These are phyloP conservation scores for Solanum etuberosum DNA, from an alignment of 257 asterid species.

Conservation along the genomic window DNA sequence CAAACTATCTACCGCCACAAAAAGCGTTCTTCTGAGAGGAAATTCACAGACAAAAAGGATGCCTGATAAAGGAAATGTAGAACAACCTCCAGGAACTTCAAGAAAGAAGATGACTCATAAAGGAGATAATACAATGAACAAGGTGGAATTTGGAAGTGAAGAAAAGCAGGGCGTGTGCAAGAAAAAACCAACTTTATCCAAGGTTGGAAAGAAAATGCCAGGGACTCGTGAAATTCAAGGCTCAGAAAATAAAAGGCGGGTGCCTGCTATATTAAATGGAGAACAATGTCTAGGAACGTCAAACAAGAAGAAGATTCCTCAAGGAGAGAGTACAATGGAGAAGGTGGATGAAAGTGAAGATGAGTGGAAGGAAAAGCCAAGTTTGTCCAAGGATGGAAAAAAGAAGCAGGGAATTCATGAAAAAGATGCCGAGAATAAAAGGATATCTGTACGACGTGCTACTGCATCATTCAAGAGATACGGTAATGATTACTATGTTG, in stretches of 20 bases:
- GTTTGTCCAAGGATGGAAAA: constrained; percentile 6
- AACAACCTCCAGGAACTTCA: neutral
- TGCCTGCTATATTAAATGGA: neutral
- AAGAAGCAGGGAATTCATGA: constrained; percentile 9
- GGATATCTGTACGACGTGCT: constrained; percentile 27
- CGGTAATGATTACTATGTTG: constrained; percentile 16
- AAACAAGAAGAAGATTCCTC: neutral
- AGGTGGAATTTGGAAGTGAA: constrained; percentile 17
- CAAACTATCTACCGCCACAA: neutral
- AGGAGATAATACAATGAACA: constrained; percentile 7
- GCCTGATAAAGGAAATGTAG: neutral
- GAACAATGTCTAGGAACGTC: constrained; percentile 1
- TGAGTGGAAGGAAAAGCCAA: constrained; percentile 35
- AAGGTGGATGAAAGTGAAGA: constrained; percentile 24
- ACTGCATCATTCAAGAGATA: constrained; percentile 28
- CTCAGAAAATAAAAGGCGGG: constrained; percentile 15
- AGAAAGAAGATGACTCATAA: neutral
- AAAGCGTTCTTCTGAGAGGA: neutral
- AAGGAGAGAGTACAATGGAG: constrained; percentile 2
- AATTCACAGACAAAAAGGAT: constrained; percentile 14
- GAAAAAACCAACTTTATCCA: constrained; percentile 13
- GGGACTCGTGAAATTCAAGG: constrained; percentile 5
- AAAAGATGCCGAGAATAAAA: constrained; percentile 10
- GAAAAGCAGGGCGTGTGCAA: constrained; percentile 35
- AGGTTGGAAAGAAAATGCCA: constrained; percentile 10